phyloP scores from a whole-genome alignment of 768 basidiomycete genomes.

The Holtermanniella nyarrowii region DNA sequence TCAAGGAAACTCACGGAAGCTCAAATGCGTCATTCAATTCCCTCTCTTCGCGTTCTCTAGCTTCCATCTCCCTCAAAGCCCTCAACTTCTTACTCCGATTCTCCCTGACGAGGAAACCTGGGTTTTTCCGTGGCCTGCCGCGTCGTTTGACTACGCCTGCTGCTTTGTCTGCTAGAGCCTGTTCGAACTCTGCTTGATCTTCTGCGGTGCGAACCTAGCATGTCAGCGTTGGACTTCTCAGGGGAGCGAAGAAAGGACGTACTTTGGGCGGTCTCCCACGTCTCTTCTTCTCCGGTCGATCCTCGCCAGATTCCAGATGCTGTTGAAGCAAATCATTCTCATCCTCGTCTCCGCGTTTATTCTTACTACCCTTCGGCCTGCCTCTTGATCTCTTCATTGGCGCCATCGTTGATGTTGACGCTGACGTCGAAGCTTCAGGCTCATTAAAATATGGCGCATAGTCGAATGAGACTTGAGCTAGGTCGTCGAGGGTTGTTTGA shows the following conservation, averaged over 20 bases:
- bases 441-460: not conserved
- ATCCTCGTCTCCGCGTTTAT: constrained; percentile 11
- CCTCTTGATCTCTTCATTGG: constrained; percentile 57
- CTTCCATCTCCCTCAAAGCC: not conserved
- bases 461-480: constrained; percentile 6
- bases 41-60: not conserved
- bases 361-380: constrained; percentile 78
- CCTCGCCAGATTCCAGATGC: not conserved
- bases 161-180: constrained; percentile 10
- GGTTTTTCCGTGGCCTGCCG: constrained; percentile 31
- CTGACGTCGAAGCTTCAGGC: constrained; percentile 6
- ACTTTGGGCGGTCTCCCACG: constrained; percentile 29
- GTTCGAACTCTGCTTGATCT: constrained; percentile 23
- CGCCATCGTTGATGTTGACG: constrained; percentile 8
- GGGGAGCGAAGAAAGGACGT: too few relatives aligned
- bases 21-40: too few relatives aligned
- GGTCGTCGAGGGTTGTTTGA: constrained; percentile 21
- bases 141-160: constrained; percentile 19
- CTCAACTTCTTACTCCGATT: constrained; percentile 32
- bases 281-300: not conserved
- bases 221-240: too few relatives aligned
- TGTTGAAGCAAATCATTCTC: too few relatives aligned
- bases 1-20: too few relatives aligned
- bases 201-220: constrained; percentile 14
- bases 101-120: constrained; percentile 31